phyloP scores from a whole-genome alignment of 164 flowering plant genomes.

The Vitis cinerea region DNA sequence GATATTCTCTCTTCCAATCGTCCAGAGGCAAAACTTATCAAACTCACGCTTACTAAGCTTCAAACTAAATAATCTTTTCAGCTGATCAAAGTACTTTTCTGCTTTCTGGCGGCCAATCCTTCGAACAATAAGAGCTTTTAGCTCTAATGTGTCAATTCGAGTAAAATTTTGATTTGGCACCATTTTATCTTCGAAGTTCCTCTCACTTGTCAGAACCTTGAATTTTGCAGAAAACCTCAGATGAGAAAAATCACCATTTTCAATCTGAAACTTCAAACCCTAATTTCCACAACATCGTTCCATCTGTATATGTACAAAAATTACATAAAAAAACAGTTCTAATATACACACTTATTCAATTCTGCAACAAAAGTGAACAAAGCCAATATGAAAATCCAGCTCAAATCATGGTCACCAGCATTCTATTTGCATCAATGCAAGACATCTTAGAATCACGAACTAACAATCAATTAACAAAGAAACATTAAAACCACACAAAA shows the following conservation, averaged over 20 bases:
- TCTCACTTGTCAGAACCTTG: constrained; percentile 4
- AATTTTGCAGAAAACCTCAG: constrained; percentile 6
- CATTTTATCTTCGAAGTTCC: constrained; percentile 32
- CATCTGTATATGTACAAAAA: constrained; percentile 8
- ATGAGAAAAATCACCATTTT: constrained; percentile 4
- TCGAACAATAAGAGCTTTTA: constrained; percentile 50
- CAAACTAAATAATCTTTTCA: constrained; percentile 41
- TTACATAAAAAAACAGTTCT: constrained; percentile 4
- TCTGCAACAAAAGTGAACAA: constrained; percentile 6
- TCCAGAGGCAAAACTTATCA: constrained; percentile 46
- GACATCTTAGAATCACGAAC: not conserved
- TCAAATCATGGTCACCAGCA: constrained; percentile 11
- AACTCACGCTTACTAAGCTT: constrained; percentile 64
- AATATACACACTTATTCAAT: not conserved
- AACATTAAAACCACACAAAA: not conserved
- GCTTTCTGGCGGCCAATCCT: constrained; percentile 67
- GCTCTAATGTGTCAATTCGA: constrained; percentile 58
- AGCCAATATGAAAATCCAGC: constrained; percentile 15
- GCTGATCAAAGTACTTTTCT: constrained; percentile 59
- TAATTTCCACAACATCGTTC: constrained; percentile 12
- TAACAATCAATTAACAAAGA: not conserved
- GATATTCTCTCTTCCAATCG: constrained; percentile 74
- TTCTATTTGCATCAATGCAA: not conserved
- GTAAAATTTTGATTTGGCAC: constrained; percentile 30
- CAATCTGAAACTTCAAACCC: constrained; percentile 26